A percentile compares a stretch with the other conserved stretches of the same genome.
These are phyloP conservation scores for Fraxinus cuspidata DNA, from an alignment of 257 asterid species.

Conservation along the genomic window DNA sequence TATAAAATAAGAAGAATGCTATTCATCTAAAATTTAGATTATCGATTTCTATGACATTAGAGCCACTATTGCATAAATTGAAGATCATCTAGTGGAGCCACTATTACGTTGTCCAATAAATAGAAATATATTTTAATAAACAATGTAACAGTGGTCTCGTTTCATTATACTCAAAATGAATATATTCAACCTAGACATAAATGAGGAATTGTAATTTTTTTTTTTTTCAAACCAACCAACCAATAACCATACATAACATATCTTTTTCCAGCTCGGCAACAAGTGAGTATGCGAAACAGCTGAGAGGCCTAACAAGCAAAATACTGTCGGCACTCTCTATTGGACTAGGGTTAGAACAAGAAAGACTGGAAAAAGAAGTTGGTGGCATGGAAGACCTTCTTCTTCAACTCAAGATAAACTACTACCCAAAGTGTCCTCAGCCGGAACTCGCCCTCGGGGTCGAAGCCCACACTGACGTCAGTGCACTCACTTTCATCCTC, in stretches of 20 bases:
- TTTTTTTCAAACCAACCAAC: not conserved
- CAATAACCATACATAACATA: no score
- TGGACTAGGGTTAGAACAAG: conserved; percentile 67
- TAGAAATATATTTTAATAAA: no score
- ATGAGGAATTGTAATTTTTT: no score
- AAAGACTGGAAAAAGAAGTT: conserved; percentile 68
- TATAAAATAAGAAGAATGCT: no score
- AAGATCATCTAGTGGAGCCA: no score
- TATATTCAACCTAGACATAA: no score
- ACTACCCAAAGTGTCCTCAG: conserved; percentile 92
- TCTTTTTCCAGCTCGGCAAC: conserved; percentile 52
- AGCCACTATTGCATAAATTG: no score
- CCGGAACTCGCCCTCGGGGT: conserved; percentile 95
- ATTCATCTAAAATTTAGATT: no score
- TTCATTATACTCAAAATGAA: no score
- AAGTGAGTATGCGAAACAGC: conserved; percentile 64
- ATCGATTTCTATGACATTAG: no score
- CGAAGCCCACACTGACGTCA: conserved; percentile 85
- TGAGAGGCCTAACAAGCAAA: conserved; percentile 58
- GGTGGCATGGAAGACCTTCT: conserved; percentile 77
- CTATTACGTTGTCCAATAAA: no score
- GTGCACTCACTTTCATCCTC: conserved; percentile 90
- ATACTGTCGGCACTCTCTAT: conserved; percentile 60
- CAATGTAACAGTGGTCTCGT: no score
- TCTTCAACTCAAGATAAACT: conserved; percentile 83